Percentiles rank a stretch among this genome's conserved stretches.
phyloP scores from a whole-genome alignment of 208 protist genomes.

The Trypanosoma platydactyli region DNA sequence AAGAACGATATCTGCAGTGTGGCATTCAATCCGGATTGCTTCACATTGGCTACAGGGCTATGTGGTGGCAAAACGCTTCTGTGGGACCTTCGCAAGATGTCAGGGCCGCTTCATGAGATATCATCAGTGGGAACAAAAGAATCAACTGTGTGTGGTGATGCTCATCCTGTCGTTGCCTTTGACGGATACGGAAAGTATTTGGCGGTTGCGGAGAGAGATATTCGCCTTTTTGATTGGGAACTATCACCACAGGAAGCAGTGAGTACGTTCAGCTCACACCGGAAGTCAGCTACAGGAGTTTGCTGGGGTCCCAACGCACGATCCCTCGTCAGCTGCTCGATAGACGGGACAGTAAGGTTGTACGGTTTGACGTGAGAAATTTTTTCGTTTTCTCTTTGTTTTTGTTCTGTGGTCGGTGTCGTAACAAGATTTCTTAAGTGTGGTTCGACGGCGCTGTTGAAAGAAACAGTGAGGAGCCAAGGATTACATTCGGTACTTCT shows the following conservation, averaged over 20 bases:
- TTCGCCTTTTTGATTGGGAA: constrained; percentile 33
- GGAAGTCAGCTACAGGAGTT: constrained; percentile 33
- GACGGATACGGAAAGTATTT: constrained; percentile 36
- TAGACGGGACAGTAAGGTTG: constrained; percentile 50
- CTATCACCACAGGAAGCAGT: constrained; percentile 12
- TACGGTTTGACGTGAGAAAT: constrained; percentile 28
- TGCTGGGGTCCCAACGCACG: constrained; percentile 43
- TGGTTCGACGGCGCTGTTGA: not conserved
- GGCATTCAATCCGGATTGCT: constrained; percentile 94
- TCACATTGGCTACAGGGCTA: constrained; percentile 86
- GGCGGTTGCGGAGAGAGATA: constrained; percentile 19
- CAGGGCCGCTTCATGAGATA: constrained; percentile 45
- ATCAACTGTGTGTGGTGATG: constrained; percentile 2
- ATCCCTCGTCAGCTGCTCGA: constrained; percentile 37
- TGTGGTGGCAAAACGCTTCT: constrained; percentile 78
- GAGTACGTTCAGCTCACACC: constrained; percentile 20
- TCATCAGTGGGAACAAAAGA: not conserved
- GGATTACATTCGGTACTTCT: not conserved
- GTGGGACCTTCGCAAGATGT: constrained; percentile 97
- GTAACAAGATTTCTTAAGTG: not conserved
- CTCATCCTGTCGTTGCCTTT: constrained; percentile 41
- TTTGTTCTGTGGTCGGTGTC: not conserved
- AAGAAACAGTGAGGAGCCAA: too few relatives aligned
- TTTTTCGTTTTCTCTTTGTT: not conserved
- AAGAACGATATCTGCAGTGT: constrained; percentile 47